Conservation (phyloP, 2,329 filamentous ascomycete species). For the Xylariaceae sp. region DNA sequence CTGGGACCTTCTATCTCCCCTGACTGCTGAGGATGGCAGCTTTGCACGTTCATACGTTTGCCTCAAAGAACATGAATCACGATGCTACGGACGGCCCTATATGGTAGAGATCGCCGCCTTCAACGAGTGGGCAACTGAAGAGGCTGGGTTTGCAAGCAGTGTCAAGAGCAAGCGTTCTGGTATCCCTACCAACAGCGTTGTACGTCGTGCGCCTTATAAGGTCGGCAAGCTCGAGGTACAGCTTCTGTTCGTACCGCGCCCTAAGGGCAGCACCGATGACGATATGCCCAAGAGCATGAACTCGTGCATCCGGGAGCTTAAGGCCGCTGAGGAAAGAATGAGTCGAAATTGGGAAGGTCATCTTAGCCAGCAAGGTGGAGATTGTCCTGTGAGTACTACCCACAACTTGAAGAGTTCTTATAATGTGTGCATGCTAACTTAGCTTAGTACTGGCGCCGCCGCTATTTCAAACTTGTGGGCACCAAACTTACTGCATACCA, state of each 20-base stretch:
- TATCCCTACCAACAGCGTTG: slow-evolving; percentile 66
- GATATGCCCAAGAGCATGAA: slow-evolving; percentile 99
- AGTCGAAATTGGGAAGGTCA: slow-evolving; percentile 84
- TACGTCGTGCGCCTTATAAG: slow-evolving; percentile 92
- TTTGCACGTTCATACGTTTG: slow-evolving; percentile 95
- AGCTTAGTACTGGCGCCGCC: slow-evolving; percentile 89
- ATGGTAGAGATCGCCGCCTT: slow-evolving; percentile 92
- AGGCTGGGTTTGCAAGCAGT: slow-evolving; percentile 77
- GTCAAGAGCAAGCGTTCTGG: slow-evolving; percentile 86
- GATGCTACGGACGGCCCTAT: slow-evolving; percentile 87
- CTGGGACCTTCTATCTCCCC: slow-evolving; percentile 85
- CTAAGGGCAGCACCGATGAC: slow-evolving; percentile 84
- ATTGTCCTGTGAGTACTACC: slow-evolving; percentile 81
- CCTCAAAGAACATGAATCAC: slow-evolving; percentile 87
- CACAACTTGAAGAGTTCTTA: not conserved
- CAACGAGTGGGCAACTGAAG: slow-evolving; percentile 97
- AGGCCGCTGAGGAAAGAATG: slow-evolving; percentile 82
- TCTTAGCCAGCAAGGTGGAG: slow-evolving; percentile 94
- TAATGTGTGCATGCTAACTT: slow-evolving; percentile 46
- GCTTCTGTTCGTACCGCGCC: slow-evolving; percentile 91
- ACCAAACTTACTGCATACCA: slow-evolving; percentile 95
- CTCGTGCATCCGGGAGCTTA: slow-evolving; percentile 90
- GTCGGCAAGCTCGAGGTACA: slow-evolving; percentile 94
- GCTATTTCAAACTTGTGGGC: slow-evolving; percentile 93
- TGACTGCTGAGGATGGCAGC: slow-evolving; percentile 90